phyloP scores from a whole-genome alignment of 768 basidiomycete genomes.

The Nevesoporus exiguus region DNA sequence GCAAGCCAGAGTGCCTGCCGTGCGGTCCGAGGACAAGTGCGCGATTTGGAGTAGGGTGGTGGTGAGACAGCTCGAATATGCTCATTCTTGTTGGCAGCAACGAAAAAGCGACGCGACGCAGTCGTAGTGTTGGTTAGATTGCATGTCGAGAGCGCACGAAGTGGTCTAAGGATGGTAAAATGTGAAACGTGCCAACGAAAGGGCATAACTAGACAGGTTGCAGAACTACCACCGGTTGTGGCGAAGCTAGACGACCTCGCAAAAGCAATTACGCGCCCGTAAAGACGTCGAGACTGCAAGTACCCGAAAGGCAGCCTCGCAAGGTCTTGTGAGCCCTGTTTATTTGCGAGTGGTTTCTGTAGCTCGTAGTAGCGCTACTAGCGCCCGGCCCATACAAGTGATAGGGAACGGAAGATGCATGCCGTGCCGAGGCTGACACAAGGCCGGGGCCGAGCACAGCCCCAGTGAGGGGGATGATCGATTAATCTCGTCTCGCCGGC shows the following conservation, averaged over 20 bases:
- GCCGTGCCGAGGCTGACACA: no score
- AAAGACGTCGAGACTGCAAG: constrained; percentile 12
- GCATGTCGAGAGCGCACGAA: constrained; percentile 13
- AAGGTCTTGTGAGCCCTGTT: constrained; percentile 18
- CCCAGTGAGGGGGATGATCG: no score
- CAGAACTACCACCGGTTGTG: constrained; percentile 42
- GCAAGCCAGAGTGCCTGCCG: constrained; percentile 45
- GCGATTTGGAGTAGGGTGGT: constrained; percentile 15
- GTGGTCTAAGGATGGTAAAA: constrained; percentile 25
- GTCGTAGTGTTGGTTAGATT: not conserved
- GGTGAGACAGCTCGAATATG: constrained; percentile 11
- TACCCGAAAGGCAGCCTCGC: constrained; percentile 4
- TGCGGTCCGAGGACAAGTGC: constrained; percentile 26
- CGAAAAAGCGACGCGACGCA: constrained; percentile 27
- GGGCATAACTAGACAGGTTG: constrained; percentile 30
- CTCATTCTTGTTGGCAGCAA: constrained; percentile 1
- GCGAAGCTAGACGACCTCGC: constrained; percentile 46
- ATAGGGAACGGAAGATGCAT: no score
- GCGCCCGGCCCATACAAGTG: no score
- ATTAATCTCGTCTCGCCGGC: no score
- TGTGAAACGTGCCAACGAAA: constrained; percentile 22
- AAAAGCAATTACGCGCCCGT: constrained; percentile 34
- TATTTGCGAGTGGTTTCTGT: not conserved
- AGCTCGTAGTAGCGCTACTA: no score
- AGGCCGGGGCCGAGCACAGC: no score